Evolutionary conservation across 176 grass and related monocot genomes (phyloP).

Genomic region (Tillandsia fasciculata): DNA sequence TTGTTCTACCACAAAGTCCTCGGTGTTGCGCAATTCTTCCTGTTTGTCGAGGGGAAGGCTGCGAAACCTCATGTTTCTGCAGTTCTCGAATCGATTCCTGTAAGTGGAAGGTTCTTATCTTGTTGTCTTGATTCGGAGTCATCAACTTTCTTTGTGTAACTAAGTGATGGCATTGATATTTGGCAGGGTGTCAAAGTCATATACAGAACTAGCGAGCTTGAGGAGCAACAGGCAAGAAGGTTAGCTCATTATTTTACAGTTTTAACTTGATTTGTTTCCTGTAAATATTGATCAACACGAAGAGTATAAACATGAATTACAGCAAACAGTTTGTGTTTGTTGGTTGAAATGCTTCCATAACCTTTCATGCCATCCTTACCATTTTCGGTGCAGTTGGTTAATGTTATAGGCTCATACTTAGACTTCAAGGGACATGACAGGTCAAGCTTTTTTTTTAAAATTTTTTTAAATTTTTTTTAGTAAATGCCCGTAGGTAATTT

Average conservation of each 20-base stretch:
- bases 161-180: slow-evolving; percentile 3
- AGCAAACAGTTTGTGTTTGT: no score
- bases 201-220: slow-evolving; percentile 75
- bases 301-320: slow-evolving; percentile 1
- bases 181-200: slow-evolving; percentile 83
- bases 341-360: no score
- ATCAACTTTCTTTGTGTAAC: slow-evolving; percentile 1
- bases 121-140: slow-evolving; percentile 5
- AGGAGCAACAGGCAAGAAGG: slow-evolving; percentile 79
- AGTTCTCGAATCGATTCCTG: slow-evolving; percentile 80
- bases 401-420: no score
- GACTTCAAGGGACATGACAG: no score
- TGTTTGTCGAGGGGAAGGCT: slow-evolving; percentile 90
- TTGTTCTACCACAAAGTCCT: slow-evolving; percentile 92
- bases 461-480: no score
- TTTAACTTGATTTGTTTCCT: slow-evolving; percentile 1
- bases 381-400: no score
- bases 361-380: no score
- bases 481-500: no score
- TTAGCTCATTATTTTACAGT: slow-evolving; percentile 15
- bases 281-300: background rate
- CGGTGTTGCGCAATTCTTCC: slow-evolving; percentile 71
- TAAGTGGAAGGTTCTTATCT: slow-evolving; percentile 17
- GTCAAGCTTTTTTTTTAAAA: no score
- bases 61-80: slow-evolving; percentile 60